Evolutionary conservation across 2,329 filamentous ascomycete species (phyloP).

Genomic region (Epichloe amarillans): DNA sequence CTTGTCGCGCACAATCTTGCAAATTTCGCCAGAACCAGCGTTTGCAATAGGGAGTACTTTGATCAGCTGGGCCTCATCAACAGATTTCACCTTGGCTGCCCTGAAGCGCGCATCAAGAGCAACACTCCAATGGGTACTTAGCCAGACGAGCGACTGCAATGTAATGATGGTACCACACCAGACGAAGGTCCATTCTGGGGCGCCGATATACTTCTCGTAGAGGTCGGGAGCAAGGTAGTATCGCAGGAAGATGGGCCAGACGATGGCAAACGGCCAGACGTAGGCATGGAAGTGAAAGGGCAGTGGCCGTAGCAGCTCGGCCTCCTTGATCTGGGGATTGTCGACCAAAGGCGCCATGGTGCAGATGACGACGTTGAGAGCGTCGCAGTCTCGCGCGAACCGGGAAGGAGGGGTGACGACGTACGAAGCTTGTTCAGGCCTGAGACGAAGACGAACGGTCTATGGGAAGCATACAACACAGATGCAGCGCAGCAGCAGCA

Average conservation of each 20-base stretch:
- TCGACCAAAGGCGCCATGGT: conserved; percentile 73
- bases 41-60: conserved; percentile 87
- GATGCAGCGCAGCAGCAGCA: not conserved
- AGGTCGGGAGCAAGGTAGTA: conserved; percentile 72
- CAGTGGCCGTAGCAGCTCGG: conserved; percentile 78
- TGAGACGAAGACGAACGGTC: not conserved
- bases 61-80: conserved; percentile 71
- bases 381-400: conserved; percentile 1
- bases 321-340: conserved; percentile 76
- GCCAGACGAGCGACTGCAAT: conserved; percentile 76
- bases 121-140: conserved; percentile 97
- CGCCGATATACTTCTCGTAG: conserved; percentile 84
- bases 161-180: conserved; percentile 84
- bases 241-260: conserved; percentile 85
- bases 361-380: conserved; percentile 3
- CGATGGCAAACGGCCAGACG: conserved; percentile 79
- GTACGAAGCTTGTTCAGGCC: not conserved
- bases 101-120: conserved; percentile 74
- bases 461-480: not conserved
- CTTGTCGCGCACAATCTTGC: conserved; percentile 63
- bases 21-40: conserved; percentile 81
- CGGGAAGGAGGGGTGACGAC: not conserved
- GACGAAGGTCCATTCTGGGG: conserved; percentile 96
- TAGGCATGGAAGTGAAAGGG: conserved; percentile 74
- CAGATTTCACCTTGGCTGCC: conserved; percentile 51